A percentile compares a stretch with the other conserved stretches of the same genome.
Conservation (phyloP, 257 asterid genomes). For the Nicotiana benthamiana region DNA sequence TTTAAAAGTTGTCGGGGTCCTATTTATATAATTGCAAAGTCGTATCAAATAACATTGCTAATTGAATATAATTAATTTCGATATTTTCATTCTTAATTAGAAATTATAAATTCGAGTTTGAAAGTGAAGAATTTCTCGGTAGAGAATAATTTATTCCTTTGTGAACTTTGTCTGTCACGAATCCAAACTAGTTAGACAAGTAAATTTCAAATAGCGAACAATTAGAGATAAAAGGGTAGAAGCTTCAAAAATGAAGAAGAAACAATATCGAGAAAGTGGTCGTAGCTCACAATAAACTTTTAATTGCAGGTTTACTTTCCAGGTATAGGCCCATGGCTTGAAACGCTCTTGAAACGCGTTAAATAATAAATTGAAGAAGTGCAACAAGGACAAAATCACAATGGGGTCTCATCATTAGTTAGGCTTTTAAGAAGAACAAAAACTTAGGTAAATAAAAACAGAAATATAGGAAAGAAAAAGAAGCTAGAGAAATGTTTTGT, state of each 20-base stretch:
- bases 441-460: background rate
- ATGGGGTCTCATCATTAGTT: slow-evolving; percentile 11
- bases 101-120: too few relatives aligned
- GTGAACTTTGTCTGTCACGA: too few relatives aligned
- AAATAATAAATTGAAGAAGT: background rate
- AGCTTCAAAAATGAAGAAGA: background rate
- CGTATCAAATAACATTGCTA: too few relatives aligned
- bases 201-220: too few relatives aligned
- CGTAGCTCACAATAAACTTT: background rate
- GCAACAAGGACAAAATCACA: slow-evolving; percentile 3
- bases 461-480: background rate
- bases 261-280: background rate
- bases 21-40: background rate
- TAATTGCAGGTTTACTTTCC: background rate
- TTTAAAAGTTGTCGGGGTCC: background rate
- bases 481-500: background rate
- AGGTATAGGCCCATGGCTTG: background rate
- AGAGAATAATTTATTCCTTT: too few relatives aligned
- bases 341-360: background rate
- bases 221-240: too few relatives aligned
- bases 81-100: too few relatives aligned
- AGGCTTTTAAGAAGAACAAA: slow-evolving; percentile 12
- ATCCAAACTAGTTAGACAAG: too few relatives aligned
- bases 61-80: too few relatives aligned
- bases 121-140: too few relatives aligned